Percentiles rank a stretch among this genome's conserved stretches.
Evolutionary conservation across 768 basidiomycete species (phyloP).

Genomic region (Tulasnella sp.): DNA sequence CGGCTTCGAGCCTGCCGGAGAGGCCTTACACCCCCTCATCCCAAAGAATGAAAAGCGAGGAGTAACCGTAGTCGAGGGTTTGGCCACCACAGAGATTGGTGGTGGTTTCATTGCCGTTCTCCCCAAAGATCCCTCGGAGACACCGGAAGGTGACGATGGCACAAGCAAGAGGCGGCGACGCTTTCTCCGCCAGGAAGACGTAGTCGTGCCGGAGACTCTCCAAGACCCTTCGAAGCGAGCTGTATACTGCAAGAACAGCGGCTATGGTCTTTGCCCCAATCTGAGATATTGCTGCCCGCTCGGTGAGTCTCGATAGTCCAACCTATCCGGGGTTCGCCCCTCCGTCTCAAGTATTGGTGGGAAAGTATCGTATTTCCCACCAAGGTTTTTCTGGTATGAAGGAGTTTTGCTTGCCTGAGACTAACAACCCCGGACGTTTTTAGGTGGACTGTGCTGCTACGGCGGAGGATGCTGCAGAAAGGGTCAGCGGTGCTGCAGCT

Average conservation of each 20-base stretch:
- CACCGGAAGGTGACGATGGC: not conserved
- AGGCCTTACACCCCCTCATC: not conserved
- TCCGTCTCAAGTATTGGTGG: not conserved
- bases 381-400: not conserved
- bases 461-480: constrained; percentile 17
- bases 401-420: not conserved
- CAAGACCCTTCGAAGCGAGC: not conserved
- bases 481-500: not conserved
- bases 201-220: not conserved
- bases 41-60: not conserved
- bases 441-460: constrained; percentile 26
- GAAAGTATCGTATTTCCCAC: too few species aligned
- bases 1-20: not conserved
- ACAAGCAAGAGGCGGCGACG: not conserved
- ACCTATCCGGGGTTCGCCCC: too few species aligned
- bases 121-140: not conserved
- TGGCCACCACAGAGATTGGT: not conserved
- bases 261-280: constrained; percentile 22
- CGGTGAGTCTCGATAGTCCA: not conserved
- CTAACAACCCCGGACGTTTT: not conserved
- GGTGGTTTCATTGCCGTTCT: not conserved
- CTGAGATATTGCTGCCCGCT: constrained; percentile 17
- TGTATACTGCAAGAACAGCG: not conserved
- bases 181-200: not conserved
- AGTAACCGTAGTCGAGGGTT: not conserved